Percentiles rank a stretch among this genome's conserved stretches.
Evolutionary conservation across 139 green algal species (phyloP).

Genomic region (Chlorella sp.): DNA sequence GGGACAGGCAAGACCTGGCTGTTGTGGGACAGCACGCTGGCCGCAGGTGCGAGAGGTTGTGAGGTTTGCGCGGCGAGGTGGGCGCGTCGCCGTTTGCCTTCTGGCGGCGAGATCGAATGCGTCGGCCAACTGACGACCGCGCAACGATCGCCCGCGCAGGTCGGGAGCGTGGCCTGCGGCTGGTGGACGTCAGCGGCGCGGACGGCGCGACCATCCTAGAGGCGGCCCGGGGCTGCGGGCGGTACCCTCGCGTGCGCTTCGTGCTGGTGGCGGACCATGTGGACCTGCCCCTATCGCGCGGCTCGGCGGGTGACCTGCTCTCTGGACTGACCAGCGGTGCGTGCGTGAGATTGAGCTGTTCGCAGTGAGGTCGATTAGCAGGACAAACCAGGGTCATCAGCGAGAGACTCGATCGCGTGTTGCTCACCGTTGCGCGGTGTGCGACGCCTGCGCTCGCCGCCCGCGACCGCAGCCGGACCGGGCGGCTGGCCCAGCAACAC

Average conservation of each 20-base stretch:
- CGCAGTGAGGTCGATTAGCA: no score
- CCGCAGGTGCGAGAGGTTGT: conserved; percentile 16
- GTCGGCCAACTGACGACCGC: no score
- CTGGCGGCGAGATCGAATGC: background rate
- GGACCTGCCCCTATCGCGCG: conserved; percentile 26
- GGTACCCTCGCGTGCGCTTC: conserved; percentile 40
- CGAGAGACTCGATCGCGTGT: no score
- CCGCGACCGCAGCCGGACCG: background rate
- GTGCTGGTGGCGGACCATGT: conserved; percentile 43
- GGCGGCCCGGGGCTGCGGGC: conserved; percentile 27
- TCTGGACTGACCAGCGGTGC: conserved; percentile 14
- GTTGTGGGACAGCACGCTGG: conserved; percentile 46
- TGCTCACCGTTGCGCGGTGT: background rate
- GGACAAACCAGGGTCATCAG: no score
- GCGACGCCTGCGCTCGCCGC: background rate
- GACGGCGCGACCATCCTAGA: conserved; percentile 36
- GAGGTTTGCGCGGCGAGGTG: background rate
- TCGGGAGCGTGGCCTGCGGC: conserved; percentile 23
- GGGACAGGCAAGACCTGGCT: conserved; percentile 49
- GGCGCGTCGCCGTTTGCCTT: background rate
- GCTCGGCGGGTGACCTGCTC: conserved; percentile 24
- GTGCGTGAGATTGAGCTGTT: background rate
- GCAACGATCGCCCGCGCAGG: conserved; percentile 13
- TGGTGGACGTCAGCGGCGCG: conserved; percentile 36
- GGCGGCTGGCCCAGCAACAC: conserved; percentile 40